Percentiles rank a stretch among this genome's conserved stretches.
Evolutionary conservation across 1,139 yeast genomes (phyloP).

Genomic region (Suhomyces yuchorum): DNA sequence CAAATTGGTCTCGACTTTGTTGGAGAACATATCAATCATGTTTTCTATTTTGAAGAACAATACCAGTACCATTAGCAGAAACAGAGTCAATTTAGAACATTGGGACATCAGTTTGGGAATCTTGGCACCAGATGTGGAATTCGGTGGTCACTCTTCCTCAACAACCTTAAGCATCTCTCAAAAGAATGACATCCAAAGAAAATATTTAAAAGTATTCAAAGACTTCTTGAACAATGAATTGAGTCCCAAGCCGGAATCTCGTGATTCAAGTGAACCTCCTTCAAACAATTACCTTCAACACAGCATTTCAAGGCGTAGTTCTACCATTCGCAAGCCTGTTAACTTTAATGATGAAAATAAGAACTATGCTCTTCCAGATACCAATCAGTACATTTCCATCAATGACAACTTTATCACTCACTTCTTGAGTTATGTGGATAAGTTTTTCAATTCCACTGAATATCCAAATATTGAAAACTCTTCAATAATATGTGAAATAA

Average conservation of each 20-base stretch:
- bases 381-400: slow-evolving; percentile 39
- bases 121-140: slow-evolving; percentile 32
- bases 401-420: slow-evolving; percentile 40
- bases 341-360: slow-evolving; percentile 21
- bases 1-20: slow-evolving; percentile 31
- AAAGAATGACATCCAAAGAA: slow-evolving; percentile 34
- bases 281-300: neutral
- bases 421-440: slow-evolving; percentile 37
- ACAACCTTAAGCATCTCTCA: slow-evolving; percentile 25
- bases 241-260: slow-evolving; percentile 7
- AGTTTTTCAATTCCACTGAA: slow-evolving; percentile 29
- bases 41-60: slow-evolving; percentile 34
- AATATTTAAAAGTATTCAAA: slow-evolving; percentile 37
- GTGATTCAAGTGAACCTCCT: slow-evolving; percentile 6
- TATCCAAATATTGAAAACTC: slow-evolving; percentile 27
- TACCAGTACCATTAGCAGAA: slow-evolving; percentile 40
- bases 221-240: slow-evolving; percentile 40
- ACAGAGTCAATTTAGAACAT: slow-evolving; percentile 44
- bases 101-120: slow-evolving; percentile 46
- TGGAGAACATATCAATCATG: slow-evolving; percentile 37
- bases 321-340: slow-evolving; percentile 3
- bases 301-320: slow-evolving; percentile 1
- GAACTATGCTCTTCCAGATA: slow-evolving; percentile 37
- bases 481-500: slow-evolving; percentile 26
- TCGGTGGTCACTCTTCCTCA: slow-evolving; percentile 11